Percentiles rank a stretch among this genome's conserved stretches.
Evolutionary conservation across 305 asterid species (phyloP).

Genomic region (Fraxinus sp.): DNA sequence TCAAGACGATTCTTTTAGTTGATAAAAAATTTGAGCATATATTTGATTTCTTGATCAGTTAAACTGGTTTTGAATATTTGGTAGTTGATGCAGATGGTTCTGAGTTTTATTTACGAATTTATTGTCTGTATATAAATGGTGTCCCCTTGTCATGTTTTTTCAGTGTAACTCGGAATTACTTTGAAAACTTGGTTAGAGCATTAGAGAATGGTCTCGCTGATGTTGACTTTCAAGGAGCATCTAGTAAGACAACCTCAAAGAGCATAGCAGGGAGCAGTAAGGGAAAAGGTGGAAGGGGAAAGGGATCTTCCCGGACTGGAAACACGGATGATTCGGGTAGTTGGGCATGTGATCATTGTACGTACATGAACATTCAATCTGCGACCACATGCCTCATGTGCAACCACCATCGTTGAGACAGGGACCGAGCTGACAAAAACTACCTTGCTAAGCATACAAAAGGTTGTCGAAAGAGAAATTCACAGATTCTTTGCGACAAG

Average conservation of each 20-base stretch:
- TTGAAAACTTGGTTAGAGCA: conserved; percentile 83
- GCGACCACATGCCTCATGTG: conserved; percentile 56
- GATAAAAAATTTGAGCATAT: background rate
- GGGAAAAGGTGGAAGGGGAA: conserved; percentile 56
- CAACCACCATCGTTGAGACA: conserved; percentile 40
- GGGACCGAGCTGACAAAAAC: too few relatives aligned
- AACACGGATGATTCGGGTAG: conserved; percentile 41
- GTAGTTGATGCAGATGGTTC: background rate
- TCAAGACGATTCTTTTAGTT: background rate
- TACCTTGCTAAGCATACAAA: background rate
- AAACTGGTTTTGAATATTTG: background rate
- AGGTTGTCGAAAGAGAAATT: background rate
- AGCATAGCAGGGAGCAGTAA: conserved; percentile 63
- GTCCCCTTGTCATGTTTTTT: background rate
- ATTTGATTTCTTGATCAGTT: background rate
- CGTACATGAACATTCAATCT: conserved; percentile 42
- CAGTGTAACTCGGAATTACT: conserved; percentile 82
- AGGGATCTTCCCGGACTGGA: conserved; percentile 52
- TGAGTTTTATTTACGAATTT: background rate
- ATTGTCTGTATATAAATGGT: conserved; percentile 17
- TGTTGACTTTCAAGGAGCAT: conserved; percentile 63
- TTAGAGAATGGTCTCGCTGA: conserved; percentile 83
- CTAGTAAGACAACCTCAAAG: conserved; percentile 50
- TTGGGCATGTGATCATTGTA: conserved; percentile 67
- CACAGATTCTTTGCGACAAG: background rate